Conservation (phyloP, 2,329 filamentous ascomycete genomes). For the Akanthomyces lecanii region DNA sequence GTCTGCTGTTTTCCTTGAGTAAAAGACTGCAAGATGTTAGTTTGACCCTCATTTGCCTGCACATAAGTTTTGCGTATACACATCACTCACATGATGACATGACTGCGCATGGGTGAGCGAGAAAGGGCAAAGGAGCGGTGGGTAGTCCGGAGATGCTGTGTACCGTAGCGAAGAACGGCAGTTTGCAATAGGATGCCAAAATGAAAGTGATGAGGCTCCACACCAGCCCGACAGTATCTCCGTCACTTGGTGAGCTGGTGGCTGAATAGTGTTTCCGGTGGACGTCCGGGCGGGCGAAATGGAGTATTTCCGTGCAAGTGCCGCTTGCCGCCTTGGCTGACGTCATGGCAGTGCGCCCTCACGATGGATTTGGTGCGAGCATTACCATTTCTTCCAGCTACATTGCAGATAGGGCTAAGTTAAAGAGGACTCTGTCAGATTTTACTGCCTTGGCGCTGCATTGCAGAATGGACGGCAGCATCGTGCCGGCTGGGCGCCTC, state of each 20-base stretch:
- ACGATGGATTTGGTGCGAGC: background rate
- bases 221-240: background rate
- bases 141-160: background rate
- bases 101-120: background rate
- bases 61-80: background rate
- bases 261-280: background rate
- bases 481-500: background rate
- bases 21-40: background rate
- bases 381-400: background rate
- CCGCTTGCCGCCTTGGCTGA: slow-evolving; percentile 6
- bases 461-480: background rate
- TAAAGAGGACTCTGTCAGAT: background rate
- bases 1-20: background rate
- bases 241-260: background rate
- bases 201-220: background rate
- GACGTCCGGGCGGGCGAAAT: background rate
- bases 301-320: background rate
- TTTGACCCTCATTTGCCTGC: background rate
- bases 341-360: background rate
- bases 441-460: background rate
- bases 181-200: background rate
- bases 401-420: background rate
- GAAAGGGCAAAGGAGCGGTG: background rate
- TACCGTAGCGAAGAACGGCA: too few species aligned
- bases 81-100: background rate